phyloP scores from a whole-genome alignment of 495 filamentous ascomycete genomes.

The Penicillium longicatenatum region DNA sequence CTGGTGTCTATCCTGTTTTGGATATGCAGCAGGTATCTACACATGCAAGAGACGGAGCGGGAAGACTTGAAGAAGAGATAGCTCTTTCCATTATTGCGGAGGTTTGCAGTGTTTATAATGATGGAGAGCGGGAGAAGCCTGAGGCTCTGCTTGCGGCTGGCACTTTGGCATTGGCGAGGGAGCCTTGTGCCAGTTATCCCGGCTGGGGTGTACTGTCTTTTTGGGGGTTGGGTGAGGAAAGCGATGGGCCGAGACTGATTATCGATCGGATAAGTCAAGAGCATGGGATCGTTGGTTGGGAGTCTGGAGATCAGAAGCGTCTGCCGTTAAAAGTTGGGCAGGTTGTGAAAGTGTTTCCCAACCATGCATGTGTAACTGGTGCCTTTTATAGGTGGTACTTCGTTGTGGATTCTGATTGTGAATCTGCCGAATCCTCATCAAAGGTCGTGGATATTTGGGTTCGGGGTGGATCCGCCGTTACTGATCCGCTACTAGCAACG shows the following conservation, averaged over 20 bases:
- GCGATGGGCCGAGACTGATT: constrained; percentile 17
- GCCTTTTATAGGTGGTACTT: constrained; percentile 74
- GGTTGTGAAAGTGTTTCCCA: constrained; percentile 73
- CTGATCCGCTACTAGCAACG: constrained; percentile 16
- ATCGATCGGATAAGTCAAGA: constrained; percentile 41
- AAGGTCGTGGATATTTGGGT: constrained; percentile 72
- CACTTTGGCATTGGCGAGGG: constrained; percentile 70
- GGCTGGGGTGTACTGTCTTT: constrained; percentile 75
- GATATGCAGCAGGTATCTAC: constrained; percentile 85
- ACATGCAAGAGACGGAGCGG: constrained; percentile 48
- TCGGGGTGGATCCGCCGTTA: constrained; percentile 31
- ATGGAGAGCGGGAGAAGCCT: constrained; percentile 42
- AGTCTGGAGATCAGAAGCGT: constrained; percentile 4
- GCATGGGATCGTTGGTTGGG: constrained; percentile 38
- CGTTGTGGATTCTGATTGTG: constrained; percentile 65
- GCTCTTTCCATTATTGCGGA: constrained; percentile 73
- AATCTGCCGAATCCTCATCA: constrained; percentile 54
- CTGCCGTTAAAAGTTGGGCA: constrained; percentile 41
- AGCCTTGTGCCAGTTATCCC: constrained; percentile 68
- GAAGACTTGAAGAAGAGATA: constrained; percentile 54
- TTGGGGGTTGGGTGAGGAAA: constrained; percentile 44
- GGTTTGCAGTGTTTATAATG: constrained; percentile 68
- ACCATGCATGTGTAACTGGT: constrained; percentile 82
- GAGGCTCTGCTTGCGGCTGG: constrained; percentile 76
- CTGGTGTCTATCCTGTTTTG: constrained; percentile 71